Evolutionary conservation across 2,329 filamentous ascomycete species (phyloP), one percentile per base, ranked within the genome.

Genomic region (Fusarium vanettenii): DNA sequence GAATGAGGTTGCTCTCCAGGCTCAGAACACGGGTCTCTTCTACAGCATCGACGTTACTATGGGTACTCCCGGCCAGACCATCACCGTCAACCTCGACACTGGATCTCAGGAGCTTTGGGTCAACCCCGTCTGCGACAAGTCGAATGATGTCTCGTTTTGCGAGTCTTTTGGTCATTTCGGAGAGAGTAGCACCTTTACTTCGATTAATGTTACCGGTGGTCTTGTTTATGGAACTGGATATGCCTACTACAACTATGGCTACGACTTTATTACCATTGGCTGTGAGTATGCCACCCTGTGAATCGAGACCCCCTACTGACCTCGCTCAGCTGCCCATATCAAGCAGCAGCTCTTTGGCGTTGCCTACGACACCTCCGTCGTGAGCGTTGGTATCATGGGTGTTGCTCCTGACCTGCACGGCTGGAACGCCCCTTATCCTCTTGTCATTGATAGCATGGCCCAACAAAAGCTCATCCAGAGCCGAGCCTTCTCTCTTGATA

Each of bases 91-190:
- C 69, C 80, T 86, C 59, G 84, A 86, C 67, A 86, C 84, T 0
- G 84, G 84, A 18, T 85, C 84, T 5, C 78, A 80, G 10, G 84
- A 86, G 72, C 79, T 85, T 6, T 86, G 84, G 84, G 82, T 86
- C 41, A 85, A 86, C 65, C 84, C 84, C 8, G 76, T 81, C 9
- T 86, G 84, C 73, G 74, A 73, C 61, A 81, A 81, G 48, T 75
- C 82, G 1, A 60, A 69, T 7, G 76, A 83, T 33, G 72, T 74
- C 1, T 45, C 62, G 0, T 79, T 81, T 33, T 84, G 82, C 71
- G 33, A 72, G 18, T 60, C 56, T 1, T 79, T 81, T 66, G 80
- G 81, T 9, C 79, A 78, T 22, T 83, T 82, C 41, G 79, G 75
- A 16, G 71, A 73, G 43, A 82, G 79, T 52, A 76, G 78, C 56